Evolutionary conservation across 2,329 filamentous ascomycete genomes (phyloP).

Genomic region (Coccinonectria pachysandricola): DNA sequence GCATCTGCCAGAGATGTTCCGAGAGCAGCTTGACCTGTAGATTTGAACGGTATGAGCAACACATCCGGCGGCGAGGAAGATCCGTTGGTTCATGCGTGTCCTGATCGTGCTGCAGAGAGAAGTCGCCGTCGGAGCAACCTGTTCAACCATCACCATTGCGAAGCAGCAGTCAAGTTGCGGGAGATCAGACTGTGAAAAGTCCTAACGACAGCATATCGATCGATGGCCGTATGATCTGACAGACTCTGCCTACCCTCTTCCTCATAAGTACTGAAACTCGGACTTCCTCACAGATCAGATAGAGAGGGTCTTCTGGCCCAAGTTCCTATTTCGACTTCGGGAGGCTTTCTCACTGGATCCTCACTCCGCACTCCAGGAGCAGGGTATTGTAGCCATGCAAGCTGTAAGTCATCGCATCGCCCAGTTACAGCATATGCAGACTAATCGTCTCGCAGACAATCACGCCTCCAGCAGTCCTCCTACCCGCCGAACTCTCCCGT

Average conservation of each 20-base stretch:
- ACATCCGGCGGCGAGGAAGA: not conserved
- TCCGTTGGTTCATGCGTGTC: not conserved
- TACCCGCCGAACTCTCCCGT: slow-evolving; percentile 10
- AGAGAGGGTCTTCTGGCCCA: slow-evolving; percentile 19
- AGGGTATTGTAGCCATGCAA: slow-evolving; percentile 13
- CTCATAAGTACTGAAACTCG: no score
- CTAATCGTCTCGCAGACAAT: slow-evolving; percentile 4
- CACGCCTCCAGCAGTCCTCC: slow-evolving; percentile 5
- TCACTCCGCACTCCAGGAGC: slow-evolving; percentile 8
- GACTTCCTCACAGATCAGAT: slow-evolving; percentile 10
- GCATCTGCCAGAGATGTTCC: slow-evolving; percentile 20
- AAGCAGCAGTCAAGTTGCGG: not conserved
- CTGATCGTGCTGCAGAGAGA: slow-evolving; percentile 3
- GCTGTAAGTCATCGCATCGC: slow-evolving; percentile 2
- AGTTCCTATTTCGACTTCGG: slow-evolving; percentile 15
- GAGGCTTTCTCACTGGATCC: slow-evolving; percentile 20
- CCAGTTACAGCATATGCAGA: not conserved
- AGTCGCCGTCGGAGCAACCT: slow-evolving; percentile 1
- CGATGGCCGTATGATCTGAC: slow-evolving; percentile 4
- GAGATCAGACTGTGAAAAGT: slow-evolving; percentile 1
- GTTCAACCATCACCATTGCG: not conserved
- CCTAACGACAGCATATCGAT: slow-evolving; percentile 9
- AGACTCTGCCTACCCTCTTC: not conserved
- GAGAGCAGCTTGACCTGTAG: slow-evolving; percentile 13
- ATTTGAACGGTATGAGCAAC: slow-evolving; percentile 7